Evolutionary conservation across 2,329 filamentous ascomycete genomes (phyloP).

Genomic region (Magnaporthiopsis poae): DNA sequence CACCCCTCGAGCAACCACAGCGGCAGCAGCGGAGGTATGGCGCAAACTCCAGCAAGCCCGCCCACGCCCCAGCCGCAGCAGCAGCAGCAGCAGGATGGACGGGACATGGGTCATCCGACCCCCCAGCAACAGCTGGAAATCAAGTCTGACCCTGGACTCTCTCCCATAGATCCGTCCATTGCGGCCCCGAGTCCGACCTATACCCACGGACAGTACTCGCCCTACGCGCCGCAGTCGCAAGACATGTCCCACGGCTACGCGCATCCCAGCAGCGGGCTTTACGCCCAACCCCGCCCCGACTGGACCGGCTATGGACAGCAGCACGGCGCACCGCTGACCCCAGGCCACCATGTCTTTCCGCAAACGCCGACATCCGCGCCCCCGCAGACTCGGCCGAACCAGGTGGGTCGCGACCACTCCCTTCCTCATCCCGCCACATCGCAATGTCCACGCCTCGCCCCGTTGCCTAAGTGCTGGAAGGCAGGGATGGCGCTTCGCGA

Average conservation of each 20-base stretch:
- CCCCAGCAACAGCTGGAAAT: constrained; percentile 19
- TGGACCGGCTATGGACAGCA: constrained; percentile 59
- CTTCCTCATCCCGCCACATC: background rate
- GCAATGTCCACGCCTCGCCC: too few species aligned
- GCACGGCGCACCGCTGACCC: constrained; percentile 37
- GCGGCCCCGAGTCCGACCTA: constrained; percentile 82
- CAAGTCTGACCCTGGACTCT: constrained; percentile 92
- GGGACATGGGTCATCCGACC: constrained; percentile 34
- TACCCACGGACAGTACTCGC: constrained; percentile 71
- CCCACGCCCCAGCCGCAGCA: constrained; percentile 67
- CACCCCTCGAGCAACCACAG: constrained; percentile 65
- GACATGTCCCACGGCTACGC: constrained; percentile 75
- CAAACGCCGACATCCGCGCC: constrained; percentile 46
- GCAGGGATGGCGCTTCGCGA: too few species aligned
- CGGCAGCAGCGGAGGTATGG: constrained; percentile 77
- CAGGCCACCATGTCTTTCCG: constrained; percentile 44
- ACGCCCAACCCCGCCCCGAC: constrained; percentile 62
- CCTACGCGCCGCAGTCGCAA: constrained; percentile 71
- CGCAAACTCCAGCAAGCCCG: constrained; percentile 95
- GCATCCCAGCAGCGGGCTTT: constrained; percentile 53
- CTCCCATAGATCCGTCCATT: constrained; percentile 98
- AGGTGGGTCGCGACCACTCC: constrained; percentile 38
- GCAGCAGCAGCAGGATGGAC: constrained; percentile 49
- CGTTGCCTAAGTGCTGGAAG: too few species aligned
- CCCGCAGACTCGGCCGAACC: constrained; percentile 45